Evolutionary conservation across 768 basidiomycete species (phyloP), one percentile per base, ranked within the genome.

Genomic region (Tephrocybe sp.): DNA sequence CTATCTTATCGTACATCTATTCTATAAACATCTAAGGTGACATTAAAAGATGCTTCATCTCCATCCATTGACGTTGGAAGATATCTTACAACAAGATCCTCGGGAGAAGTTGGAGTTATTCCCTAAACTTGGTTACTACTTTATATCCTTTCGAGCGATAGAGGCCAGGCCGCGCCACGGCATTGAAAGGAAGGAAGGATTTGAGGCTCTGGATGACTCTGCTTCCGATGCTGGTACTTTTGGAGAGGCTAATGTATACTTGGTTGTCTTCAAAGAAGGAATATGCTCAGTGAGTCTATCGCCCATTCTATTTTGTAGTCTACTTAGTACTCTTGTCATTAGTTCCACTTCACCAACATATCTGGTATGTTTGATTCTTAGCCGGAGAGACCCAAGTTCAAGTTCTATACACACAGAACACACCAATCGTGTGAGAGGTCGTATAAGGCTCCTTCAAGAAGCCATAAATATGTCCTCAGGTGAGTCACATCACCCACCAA

Each of bases 301-400:
- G 37, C 34, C 17, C 28, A 38, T 21, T 37, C 28, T 24, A 30
- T 18, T 15, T 9, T 43, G 26, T 15, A 26, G 34, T 28, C 25
- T n/a, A 34, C 18, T 56, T 15, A 51, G 4, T 3, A 45, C 44
- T 56, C 53, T n/a, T 46, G 30, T 30, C 10, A 21, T 14, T 60
- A 93, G 93, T 96, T 97, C 65, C 93, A 95, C 72, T 95, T 89
- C 61, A 86, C 87, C 43, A 89, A 95, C 61, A 84, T 93, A 47
- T 86, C 86, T 50, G 80, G 82, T 81, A 54, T 39, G 63, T 50
- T 54, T 30, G 18, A n/a, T 46, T 41, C 12, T 6, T 39, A 20
- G 8, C 6, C 7, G 18, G 38, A n/a, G 11, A 15, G 25, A 2
- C 4, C 8, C 38, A 9, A 46, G 11, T 25, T 41, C 28, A 30